Evolutionary conservation across 1,284 basidiomycete genomes (phyloP).

Genomic region (Pyrrhoderma lamaoense): DNA sequence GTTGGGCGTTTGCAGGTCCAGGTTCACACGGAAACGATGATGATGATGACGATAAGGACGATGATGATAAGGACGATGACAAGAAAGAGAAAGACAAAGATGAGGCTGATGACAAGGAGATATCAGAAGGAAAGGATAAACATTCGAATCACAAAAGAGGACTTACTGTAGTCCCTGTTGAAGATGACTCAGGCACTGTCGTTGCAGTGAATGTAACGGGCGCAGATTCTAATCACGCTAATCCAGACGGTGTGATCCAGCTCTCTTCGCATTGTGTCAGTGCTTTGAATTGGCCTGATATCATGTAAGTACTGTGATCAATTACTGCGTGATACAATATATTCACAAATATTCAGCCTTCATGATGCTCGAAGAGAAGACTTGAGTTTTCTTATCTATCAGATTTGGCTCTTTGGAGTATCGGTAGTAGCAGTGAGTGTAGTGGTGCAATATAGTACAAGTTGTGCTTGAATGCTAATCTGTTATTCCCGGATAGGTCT

Average conservation of each 20-base stretch:
- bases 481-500: conserved; percentile 2
- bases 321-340: background rate
- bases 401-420: conserved; percentile 22
- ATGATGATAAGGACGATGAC: background rate
- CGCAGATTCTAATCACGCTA: background rate
- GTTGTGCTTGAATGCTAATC: background rate
- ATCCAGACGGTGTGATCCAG: background rate
- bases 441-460: background rate
- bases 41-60: background rate
- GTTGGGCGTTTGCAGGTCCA: conserved; percentile 12
- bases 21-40: conserved; percentile 3
- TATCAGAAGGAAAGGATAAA: background rate
- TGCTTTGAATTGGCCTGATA: conserved; percentile 11
- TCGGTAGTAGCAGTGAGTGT: conserved; percentile 17
- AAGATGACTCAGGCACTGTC: background rate
- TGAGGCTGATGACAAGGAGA: background rate
- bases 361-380: conserved; percentile 21
- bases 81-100: background rate
- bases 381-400: conserved; percentile 20
- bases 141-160: background rate
- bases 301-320: conserved; percentile 7
- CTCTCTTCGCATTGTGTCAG: conserved; percentile 10
- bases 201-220: conserved; percentile 1
- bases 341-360: conserved; percentile 7
- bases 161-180: background rate